phyloP scores from a whole-genome alignment of 352 stramenopile species.

The Phytopythium chamaehyphon region DNA sequence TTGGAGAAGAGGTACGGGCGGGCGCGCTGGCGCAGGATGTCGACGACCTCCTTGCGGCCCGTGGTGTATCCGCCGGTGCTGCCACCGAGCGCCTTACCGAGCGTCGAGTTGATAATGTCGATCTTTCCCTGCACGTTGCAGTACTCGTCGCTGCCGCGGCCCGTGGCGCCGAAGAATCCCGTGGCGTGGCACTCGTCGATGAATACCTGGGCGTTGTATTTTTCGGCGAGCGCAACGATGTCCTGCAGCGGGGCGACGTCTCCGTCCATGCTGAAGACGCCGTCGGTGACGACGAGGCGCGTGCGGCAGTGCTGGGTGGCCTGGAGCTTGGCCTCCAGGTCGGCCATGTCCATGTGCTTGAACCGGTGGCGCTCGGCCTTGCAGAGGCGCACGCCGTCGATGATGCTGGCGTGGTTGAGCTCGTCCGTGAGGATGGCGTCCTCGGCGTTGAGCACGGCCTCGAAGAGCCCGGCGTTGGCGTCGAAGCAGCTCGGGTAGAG shows the following conservation, averaged over 20 bases:
- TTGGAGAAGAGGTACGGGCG: slow-evolving; percentile 94
- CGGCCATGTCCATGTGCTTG: slow-evolving; percentile 91
- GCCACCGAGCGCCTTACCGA: slow-evolving; percentile 92
- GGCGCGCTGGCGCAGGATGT: slow-evolving; percentile 88
- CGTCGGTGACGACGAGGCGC: slow-evolving; percentile 91
- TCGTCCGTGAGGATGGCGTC: slow-evolving; percentile 93
- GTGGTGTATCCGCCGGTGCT: slow-evolving; percentile 93
- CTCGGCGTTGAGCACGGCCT: slow-evolving; percentile 82
- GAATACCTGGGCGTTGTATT: slow-evolving; percentile 93
- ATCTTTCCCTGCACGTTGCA: slow-evolving; percentile 86
- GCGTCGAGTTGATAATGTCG: slow-evolving; percentile 94
- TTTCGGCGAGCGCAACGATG: slow-evolving; percentile 88
- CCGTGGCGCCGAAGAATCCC: slow-evolving; percentile 91
- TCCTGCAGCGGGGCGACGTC: slow-evolving; percentile 89
- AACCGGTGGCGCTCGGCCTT: slow-evolving; percentile 92
- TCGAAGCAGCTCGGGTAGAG: slow-evolving; percentile 94
- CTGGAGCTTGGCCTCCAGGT: slow-evolving; percentile 89
- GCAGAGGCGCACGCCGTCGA: slow-evolving; percentile 92
- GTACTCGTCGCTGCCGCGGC: slow-evolving; percentile 91
- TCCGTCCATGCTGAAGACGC: slow-evolving; percentile 95
- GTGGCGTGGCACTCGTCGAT: slow-evolving; percentile 94
- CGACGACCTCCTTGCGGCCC: slow-evolving; percentile 87
- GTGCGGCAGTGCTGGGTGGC: slow-evolving; percentile 88
- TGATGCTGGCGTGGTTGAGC: slow-evolving; percentile 94
- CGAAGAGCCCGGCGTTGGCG: slow-evolving; percentile 92